phyloP scores from a whole-genome alignment of 768 basidiomycete species.

The Pisolithus tinctorius region DNA sequence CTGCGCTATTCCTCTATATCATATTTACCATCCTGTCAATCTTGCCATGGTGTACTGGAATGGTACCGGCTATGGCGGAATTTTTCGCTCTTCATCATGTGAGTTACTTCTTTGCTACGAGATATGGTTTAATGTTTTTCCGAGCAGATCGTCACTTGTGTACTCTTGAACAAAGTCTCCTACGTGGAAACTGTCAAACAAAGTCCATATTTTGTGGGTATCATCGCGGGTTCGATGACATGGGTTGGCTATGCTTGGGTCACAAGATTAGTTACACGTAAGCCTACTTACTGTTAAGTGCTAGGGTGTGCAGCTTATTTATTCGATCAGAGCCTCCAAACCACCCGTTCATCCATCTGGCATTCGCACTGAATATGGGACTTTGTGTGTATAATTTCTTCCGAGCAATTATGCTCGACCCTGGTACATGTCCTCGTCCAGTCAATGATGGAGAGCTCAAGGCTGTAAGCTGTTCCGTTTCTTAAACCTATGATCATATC shows the following conservation, averaged over 20 bases:
- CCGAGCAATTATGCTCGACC: constrained; percentile 81
- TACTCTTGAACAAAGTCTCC: too few relatives aligned
- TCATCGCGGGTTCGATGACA: too few relatives aligned
- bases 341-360: constrained; percentile 73
- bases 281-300: too few relatives aligned
- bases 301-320: too few relatives aligned
- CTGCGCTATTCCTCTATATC: constrained; percentile 70
- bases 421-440: constrained; percentile 81
- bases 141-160: constrained; percentile 71
- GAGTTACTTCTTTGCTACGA: constrained; percentile 23
- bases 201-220: too few relatives aligned
- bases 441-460: constrained; percentile 80
- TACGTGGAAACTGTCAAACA: too few relatives aligned
- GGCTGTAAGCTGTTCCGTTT: constrained; percentile 46
- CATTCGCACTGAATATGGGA: constrained; percentile 62
- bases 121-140: constrained; percentile 6
- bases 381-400: constrained; percentile 88
- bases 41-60: constrained; percentile 85
- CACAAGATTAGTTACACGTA: too few relatives aligned
- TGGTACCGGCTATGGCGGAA: constrained; percentile 76
- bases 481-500: neutral
- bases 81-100: constrained; percentile 95
- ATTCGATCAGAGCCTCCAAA: too few relatives aligned
- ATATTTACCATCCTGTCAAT: constrained; percentile 80
- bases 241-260: too few relatives aligned